phyloP scores from a whole-genome alignment of 306 rosid genomes.

The Fagus sylvatica region DNA sequence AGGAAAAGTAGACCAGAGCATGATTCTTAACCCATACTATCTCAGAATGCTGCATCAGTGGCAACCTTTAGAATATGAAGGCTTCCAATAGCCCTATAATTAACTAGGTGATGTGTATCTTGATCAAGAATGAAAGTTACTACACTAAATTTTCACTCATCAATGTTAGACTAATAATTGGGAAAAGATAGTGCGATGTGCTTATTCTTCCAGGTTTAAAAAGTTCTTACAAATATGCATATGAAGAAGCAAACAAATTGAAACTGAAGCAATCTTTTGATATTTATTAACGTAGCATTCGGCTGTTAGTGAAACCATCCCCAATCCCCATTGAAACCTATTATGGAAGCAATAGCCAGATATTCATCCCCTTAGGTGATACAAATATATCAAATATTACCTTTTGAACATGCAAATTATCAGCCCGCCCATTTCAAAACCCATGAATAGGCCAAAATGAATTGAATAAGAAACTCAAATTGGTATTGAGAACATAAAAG shows the following conservation, averaged over 20 bases:
- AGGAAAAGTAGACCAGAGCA: not conserved
- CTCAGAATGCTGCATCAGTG: not conserved
- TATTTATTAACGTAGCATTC: not conserved
- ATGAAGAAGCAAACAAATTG: not conserved
- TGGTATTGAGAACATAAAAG: conserved; percentile 1
- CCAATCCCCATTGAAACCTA: not conserved
- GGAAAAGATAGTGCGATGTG: not conserved
- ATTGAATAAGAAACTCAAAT: not conserved
- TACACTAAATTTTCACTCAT: not conserved
- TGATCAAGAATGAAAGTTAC: not conserved
- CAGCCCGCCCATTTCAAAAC: not conserved
- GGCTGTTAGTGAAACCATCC: no score
- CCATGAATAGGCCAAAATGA: not conserved
- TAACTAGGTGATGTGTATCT: not conserved
- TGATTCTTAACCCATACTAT: not conserved
- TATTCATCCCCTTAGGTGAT: not conserved
- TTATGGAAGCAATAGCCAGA: not conserved
- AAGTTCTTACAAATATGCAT: not conserved
- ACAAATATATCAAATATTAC: not conserved
- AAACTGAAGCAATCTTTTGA: not conserved
- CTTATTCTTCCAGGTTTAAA: not conserved
- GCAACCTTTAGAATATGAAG: not conserved
- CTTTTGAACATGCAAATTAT: not conserved
- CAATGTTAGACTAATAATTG: not conserved
- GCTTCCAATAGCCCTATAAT: not conserved